These are phyloP conservation scores for Melaleuca alternifolia DNA, from an alignment of 345 rosid species.

Conservation along the genomic window DNA sequence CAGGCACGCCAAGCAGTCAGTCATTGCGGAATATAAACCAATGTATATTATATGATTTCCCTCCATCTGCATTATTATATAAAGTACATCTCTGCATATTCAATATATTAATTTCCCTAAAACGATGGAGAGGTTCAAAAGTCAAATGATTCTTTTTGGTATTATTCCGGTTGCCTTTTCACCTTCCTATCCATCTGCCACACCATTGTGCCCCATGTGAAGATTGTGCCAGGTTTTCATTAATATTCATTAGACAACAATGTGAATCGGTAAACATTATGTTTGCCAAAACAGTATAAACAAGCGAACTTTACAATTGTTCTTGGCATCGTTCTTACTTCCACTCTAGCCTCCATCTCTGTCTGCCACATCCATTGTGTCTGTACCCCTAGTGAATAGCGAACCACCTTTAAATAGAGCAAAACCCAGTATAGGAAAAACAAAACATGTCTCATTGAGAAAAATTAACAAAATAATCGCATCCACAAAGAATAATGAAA, in stretches of 20 bases:
- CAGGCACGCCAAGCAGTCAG: not conserved
- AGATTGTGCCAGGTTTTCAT: not conserved
- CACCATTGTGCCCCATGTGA: not conserved
- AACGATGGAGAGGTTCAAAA: not conserved
- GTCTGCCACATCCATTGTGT: not conserved
- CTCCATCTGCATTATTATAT: not conserved
- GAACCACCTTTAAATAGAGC: not conserved
- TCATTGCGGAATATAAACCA: not conserved
- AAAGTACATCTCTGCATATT: not conserved
- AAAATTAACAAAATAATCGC: not conserved
- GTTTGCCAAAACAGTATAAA: not conserved
- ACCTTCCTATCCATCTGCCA: not conserved
- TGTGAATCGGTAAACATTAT: not conserved
- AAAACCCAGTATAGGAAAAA: not conserved
- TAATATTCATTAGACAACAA: not conserved
- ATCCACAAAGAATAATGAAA: not conserved
- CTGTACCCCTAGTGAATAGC: not conserved
- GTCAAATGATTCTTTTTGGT: not conserved
- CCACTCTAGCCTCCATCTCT: not conserved
- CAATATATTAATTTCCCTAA: not conserved
- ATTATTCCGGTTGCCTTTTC: not conserved
- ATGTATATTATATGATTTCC: not conserved
- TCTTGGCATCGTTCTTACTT: not conserved
- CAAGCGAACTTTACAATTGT: not conserved
- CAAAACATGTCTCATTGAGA: not conserved